Conservation (phyloP, 2,329 filamentous ascomycete species). For the Xylaria digitata region DNA sequence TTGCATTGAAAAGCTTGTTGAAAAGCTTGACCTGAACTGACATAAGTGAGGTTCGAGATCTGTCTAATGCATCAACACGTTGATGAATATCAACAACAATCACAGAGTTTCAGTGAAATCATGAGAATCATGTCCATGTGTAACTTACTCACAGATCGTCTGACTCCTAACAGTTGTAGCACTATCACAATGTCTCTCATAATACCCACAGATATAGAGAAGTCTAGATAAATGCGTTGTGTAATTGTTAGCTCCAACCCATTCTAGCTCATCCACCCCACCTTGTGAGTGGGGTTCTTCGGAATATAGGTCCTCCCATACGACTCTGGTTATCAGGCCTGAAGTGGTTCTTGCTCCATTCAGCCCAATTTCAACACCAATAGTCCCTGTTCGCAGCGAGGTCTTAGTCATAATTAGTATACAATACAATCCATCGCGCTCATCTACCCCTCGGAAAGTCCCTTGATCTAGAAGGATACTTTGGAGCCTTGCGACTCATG, state of each 20-base stretch:
- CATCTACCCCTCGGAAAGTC: conserved; percentile 18
- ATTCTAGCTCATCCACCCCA: conserved; percentile 25
- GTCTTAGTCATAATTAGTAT: conserved; percentile 19
- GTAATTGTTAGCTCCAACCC: conserved; percentile 24
- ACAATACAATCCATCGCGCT: conserved; percentile 18
- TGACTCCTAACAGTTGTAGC: conserved; percentile 4
- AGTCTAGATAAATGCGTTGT: conserved; percentile 11
- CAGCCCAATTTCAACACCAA: conserved; percentile 24
- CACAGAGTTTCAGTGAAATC: neutral
- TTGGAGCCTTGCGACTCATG: conserved; percentile 39
- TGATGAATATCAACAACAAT: neutral
- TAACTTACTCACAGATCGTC: conserved; percentile 8
- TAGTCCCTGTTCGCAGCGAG: conserved; percentile 15
- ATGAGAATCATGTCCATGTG: neutral
- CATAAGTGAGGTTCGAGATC: conserved; percentile 7
- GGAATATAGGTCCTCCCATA: conserved; percentile 17
- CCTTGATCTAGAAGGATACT: conserved; percentile 7
- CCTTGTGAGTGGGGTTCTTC: conserved; percentile 26
- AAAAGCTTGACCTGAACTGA: conserved; percentile 43
- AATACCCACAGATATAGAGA: conserved; percentile 17
- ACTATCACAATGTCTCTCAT: conserved; percentile 11
- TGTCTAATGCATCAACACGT: conserved; percentile 2
- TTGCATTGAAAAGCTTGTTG: conserved; percentile 46
- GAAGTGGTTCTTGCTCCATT: conserved; percentile 26
- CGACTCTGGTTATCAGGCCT: conserved; percentile 29